Base-by-base conservation (phyloP, 2,329 filamentous ascomycete species). In the Gremmenia infestans region DNA sequence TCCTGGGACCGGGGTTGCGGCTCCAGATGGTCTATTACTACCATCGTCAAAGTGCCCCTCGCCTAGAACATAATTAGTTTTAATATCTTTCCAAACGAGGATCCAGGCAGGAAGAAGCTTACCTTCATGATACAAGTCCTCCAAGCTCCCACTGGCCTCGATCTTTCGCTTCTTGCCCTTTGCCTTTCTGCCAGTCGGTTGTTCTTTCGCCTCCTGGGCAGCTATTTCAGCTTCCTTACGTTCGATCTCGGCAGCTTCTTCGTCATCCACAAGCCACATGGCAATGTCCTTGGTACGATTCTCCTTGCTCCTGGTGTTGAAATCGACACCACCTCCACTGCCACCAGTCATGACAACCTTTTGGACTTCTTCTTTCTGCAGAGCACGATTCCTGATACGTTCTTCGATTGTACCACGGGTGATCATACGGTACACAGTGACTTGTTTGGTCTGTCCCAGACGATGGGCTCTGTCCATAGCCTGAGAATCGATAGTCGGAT, bases 91-190 rank as follows among this genome's bases (percentile, higher is more conserved):
- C 49, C 55, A 67, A 50, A 65, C 57, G 50, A 53, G 17, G 23
- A 12, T n/a, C 5, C 9, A 35, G 23, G 45, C 39, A 17, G 52
- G 51, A 36, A 51, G 5, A 4, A 53, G 76, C 89, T 85, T 72
- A 96, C 94, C 94, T 81, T 99, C 94, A 72, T 99, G 94, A 75
- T 99, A 99, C 89, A 99, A 91, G 70, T 97, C 93, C 72, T 97
- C 94, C 73, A 97, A 76, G 68, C 88, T 93, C 66, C 82, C 81
- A 39, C 67, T 72, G 57, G 77, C 77, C 43, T 74, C 76, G 59
- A 77, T 76, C 72, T 83, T 83, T 56, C 79, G 74, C 71, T 83
- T 83, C 61, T 73, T 77, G 39, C 80, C 81, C 56, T 81, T 84
- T 73, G 82, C 85, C 75, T 84, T 85, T 63, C 78, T 73, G 74